Conservation (phyloP, 352 stramenopile species). For the Globisporangium radiosum region DNA sequence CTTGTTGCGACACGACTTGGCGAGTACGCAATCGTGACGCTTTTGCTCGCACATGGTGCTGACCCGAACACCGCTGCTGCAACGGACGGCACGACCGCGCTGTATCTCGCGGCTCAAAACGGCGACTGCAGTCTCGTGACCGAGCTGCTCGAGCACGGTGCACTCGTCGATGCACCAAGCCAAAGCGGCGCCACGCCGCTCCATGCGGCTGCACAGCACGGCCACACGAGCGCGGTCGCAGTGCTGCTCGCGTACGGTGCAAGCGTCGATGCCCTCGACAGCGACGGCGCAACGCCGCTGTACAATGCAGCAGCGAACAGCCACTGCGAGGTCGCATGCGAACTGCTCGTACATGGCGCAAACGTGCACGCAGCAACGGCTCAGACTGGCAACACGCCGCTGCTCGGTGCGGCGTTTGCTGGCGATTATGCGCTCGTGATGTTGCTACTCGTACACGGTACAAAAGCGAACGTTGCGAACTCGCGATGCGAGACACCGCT, state of each 20-base stretch:
- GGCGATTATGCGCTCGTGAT: background rate
- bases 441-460: background rate
- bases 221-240: background rate
- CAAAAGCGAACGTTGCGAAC: background rate
- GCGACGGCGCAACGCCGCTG: background rate
- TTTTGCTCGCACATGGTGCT: background rate
- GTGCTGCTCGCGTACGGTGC: background rate
- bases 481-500: too few species aligned
- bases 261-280: background rate
- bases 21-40: background rate
- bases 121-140: background rate
- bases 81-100: background rate
- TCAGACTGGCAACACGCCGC: too few species aligned
- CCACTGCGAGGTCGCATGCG: too few species aligned
- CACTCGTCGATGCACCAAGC: background rate
- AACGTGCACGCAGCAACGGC: background rate
- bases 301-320: background rate
- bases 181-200: background rate
- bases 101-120: background rate
- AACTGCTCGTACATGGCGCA: background rate
- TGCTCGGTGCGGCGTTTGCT: too few species aligned
- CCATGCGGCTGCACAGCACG: background rate
- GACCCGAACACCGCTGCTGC: background rate
- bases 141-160: background rate
- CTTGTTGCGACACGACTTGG: background rate